Conservation (phyloP, 108 stramenopile genomes). For the Pinguiococcus pyrenoidosus region DNA sequence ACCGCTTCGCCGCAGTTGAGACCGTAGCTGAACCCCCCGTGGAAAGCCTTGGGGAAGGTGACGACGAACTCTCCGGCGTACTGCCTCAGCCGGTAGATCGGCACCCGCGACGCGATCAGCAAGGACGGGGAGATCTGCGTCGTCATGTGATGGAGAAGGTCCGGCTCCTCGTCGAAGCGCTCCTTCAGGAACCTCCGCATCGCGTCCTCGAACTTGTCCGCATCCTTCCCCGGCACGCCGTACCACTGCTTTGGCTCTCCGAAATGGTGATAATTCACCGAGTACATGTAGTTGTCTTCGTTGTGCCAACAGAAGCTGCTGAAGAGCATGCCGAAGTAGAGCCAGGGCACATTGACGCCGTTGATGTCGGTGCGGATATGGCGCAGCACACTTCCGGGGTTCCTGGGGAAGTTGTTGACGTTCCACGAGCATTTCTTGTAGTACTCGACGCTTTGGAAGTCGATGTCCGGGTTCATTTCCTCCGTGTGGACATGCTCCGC, state of each 20-base stretch:
- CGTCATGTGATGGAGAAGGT: constrained; percentile 58
- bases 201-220: constrained; percentile 46
- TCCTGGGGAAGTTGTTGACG: constrained; percentile 85
- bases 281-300: constrained; percentile 97
- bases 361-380: constrained; percentile 77
- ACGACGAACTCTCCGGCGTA: constrained; percentile 74
- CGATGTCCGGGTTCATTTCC: constrained; percentile 23
- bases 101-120: constrained; percentile 64
- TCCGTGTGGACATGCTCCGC: constrained; percentile 30
- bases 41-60: constrained; percentile 91
- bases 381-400: constrained; percentile 64
- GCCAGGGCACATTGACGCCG: constrained; percentile 89
- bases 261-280: constrained; percentile 91
- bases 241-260: constrained; percentile 96
- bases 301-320: constrained; percentile 93
- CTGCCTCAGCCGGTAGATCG: constrained; percentile 73
- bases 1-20: constrained; percentile 89
- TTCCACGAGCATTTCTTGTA: constrained; percentile 89
- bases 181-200: constrained; percentile 55
- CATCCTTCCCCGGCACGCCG: constrained; percentile 41
- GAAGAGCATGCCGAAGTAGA: constrained; percentile 84
- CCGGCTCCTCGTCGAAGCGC: constrained; percentile 37
- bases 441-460: constrained; percentile 63
- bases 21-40: constrained; percentile 85
- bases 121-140: constrained; percentile 76